Evolutionary conservation across 768 basidiomycete species (phyloP).

Genomic region (Phylloporus sp.): DNA sequence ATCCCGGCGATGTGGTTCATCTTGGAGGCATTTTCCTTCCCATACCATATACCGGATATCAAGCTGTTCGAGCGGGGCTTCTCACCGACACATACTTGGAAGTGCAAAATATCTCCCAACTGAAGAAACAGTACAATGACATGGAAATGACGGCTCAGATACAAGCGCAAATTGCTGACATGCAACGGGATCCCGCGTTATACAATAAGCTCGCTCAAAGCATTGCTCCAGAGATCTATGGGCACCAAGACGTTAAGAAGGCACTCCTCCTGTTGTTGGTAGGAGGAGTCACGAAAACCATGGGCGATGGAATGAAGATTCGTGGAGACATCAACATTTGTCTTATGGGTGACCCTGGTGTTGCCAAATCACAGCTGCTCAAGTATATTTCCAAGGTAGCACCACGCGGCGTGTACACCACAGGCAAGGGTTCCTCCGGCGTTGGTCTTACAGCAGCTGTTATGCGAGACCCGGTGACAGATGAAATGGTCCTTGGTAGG

Average conservation of each 20-base stretch:
- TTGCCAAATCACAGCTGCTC: slow-evolving; percentile 93
- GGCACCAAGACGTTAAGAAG: slow-evolving; percentile 96
- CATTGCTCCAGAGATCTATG: slow-evolving; percentile 98
- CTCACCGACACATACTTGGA: slow-evolving; percentile 98
- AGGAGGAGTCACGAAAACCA: slow-evolving; percentile 92
- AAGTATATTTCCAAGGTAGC: slow-evolving; percentile 99
- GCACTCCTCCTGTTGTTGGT: slow-evolving; percentile 88
- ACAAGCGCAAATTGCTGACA: slow-evolving; percentile 56
- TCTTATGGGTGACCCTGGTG: slow-evolving; percentile 99
- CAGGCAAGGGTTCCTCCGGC: slow-evolving; percentile 96
- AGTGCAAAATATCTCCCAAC: slow-evolving; percentile 81
- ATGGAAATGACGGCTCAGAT: slow-evolving; percentile 92
- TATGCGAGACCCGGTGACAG: slow-evolving; percentile 98
- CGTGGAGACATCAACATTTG: slow-evolving; percentile 97
- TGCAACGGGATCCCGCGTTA: slow-evolving; percentile 70
- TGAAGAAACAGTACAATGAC: slow-evolving; percentile 95
- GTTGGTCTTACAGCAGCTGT: slow-evolving; percentile 99
- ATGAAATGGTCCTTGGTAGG: slow-evolving; percentile 98
- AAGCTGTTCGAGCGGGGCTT: slow-evolving; percentile 93
- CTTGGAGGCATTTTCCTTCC: slow-evolving; percentile 97
- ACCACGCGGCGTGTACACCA: slow-evolving; percentile 95
- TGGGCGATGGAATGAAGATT: slow-evolving; percentile 98
- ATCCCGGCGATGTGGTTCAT: slow-evolving; percentile 93
- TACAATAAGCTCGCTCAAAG: slow-evolving; percentile 87
- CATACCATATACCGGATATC: slow-evolving; percentile 95